Evolutionary conservation across 176 grass and related monocot genomes (phyloP).

Genomic region (Canna indica): DNA sequence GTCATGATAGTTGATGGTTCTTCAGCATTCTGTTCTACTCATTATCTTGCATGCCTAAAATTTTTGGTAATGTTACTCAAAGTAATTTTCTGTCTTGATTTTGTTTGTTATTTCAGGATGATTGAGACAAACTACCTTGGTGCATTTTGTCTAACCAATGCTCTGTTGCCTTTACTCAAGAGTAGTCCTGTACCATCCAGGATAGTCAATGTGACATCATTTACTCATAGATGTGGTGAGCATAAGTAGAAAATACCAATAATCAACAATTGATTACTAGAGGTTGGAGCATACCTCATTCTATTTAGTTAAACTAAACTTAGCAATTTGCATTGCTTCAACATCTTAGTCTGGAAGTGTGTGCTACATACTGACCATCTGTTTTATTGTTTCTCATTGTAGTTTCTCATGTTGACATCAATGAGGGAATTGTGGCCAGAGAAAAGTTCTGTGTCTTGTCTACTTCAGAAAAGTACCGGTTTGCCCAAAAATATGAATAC

Average conservation of each 20-base stretch:
- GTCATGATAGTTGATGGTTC: no score
- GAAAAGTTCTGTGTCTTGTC: constrained; percentile 31
- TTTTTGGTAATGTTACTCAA: background rate
- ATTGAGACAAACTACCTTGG: constrained; percentile 82
- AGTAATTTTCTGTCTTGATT: constrained; percentile 5
- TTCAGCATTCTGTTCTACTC: no score
- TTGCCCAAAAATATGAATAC: constrained; percentile 62
- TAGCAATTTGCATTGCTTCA: background rate
- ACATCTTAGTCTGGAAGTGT: background rate
- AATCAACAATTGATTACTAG: background rate
- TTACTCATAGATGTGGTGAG: constrained; percentile 88
- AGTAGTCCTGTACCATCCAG: constrained; percentile 53
- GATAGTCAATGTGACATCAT: constrained; percentile 87
- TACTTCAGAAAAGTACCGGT: constrained; percentile 26
- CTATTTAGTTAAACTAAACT: no score
- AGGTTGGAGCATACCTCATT: no score
- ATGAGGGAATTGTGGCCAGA: constrained; percentile 29
- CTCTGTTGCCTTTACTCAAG: constrained; percentile 70
- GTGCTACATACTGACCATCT: background rate
- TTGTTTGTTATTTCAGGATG: constrained; percentile 44
- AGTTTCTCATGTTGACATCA: constrained; percentile 50
- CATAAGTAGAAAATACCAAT: background rate
- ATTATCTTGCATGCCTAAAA: no score
- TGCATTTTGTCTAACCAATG: constrained; percentile 62
- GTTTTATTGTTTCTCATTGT: constrained; percentile 9